A percentile compares a stretch with the other conserved stretches of the same genome.
These are phyloP conservation scores for Pythium insidiosum DNA, from an alignment of 352 stramenopile genomes.

Conservation along the genomic window DNA sequence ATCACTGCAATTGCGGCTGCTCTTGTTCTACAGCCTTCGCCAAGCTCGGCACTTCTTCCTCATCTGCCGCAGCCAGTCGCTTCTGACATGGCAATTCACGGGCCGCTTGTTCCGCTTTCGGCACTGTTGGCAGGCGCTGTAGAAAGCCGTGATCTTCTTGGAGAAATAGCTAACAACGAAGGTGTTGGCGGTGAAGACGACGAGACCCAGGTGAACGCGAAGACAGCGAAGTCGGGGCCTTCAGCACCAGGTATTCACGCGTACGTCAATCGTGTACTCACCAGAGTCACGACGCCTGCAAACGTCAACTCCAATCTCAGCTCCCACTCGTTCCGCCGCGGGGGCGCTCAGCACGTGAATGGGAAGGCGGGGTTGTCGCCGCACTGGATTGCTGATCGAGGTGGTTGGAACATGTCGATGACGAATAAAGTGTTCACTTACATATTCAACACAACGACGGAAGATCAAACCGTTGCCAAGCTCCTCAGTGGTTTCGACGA, in stretches of 20 bases:
- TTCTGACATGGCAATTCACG: too few relatives aligned
- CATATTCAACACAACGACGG: constrained; percentile 12
- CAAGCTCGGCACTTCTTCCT: background rate
- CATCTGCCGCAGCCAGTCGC: too few relatives aligned
- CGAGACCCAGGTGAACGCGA: background rate
- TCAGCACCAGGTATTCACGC: constrained; percentile 5
- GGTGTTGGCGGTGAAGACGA: background rate
- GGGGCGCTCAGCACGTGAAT: constrained; percentile 17
- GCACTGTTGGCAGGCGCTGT: background rate
- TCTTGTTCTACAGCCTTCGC: constrained; percentile 6
- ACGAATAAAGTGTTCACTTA: constrained; percentile 22
- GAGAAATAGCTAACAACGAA: background rate
- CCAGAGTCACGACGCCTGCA: background rate
- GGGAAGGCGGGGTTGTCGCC: constrained; percentile 2
- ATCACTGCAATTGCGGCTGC: constrained; percentile 3
- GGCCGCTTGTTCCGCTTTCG: background rate
- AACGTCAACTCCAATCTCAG: constrained; percentile 5
- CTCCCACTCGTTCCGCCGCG: constrained; percentile 19
- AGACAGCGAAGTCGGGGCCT: too few relatives aligned
- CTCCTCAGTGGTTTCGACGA: constrained; percentile 9
- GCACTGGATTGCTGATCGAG: constrained; percentile 25
- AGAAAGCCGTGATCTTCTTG: background rate
- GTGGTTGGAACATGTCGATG: constrained; percentile 19
- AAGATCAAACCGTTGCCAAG: constrained; percentile 6
- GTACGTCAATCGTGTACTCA: constrained; percentile 13